Evolutionary conservation across 176 grass and related monocot genomes (phyloP).

Genomic region (Phragmites australis): DNA sequence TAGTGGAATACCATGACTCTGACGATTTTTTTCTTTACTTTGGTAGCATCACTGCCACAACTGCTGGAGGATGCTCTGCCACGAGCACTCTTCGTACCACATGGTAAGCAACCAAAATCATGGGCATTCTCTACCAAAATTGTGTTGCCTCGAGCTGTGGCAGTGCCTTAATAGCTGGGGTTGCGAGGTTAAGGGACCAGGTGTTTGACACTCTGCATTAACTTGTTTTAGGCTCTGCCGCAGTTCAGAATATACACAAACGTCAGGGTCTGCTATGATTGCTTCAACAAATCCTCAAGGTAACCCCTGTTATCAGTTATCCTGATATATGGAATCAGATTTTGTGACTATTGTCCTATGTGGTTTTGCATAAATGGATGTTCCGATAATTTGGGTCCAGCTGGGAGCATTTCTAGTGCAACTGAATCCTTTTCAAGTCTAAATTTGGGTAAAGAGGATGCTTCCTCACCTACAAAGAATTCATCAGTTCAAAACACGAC

Average conservation of each 20-base stretch:
- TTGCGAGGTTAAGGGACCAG: background rate
- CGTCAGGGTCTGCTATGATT: constrained; percentile 84
- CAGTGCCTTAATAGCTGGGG: background rate
- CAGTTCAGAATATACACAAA: constrained; percentile 85
- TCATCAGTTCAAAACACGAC: too few relatives aligned
- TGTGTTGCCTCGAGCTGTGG: background rate
- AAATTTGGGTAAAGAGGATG: constrained; percentile 54
- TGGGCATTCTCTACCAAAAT: background rate
- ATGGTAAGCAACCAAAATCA: constrained; percentile 46
- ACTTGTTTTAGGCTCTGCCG: constrained; percentile 72
- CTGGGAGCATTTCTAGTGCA: constrained; percentile 32
- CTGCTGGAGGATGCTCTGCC: constrained; percentile 89
- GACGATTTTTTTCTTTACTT: background rate
- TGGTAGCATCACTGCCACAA: constrained; percentile 88
- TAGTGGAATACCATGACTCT: background rate
- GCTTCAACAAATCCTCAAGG: constrained; percentile 83
- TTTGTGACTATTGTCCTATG: background rate
- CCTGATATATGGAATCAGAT: too few relatives aligned
- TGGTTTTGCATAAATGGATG: constrained; percentile 50
- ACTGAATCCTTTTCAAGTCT: constrained; percentile 73
- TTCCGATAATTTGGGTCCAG: constrained; percentile 22
- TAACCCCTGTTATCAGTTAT: constrained; percentile 25
- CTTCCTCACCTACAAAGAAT: constrained; percentile 32
- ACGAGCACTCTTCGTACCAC: constrained; percentile 93
- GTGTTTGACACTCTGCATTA: constrained; percentile 19